Evolutionary conservation across 495 filamentous ascomycete genomes (phyloP), one percentile per base, ranked within the genome.

Genomic region (Trichoderma reesei): DNA sequence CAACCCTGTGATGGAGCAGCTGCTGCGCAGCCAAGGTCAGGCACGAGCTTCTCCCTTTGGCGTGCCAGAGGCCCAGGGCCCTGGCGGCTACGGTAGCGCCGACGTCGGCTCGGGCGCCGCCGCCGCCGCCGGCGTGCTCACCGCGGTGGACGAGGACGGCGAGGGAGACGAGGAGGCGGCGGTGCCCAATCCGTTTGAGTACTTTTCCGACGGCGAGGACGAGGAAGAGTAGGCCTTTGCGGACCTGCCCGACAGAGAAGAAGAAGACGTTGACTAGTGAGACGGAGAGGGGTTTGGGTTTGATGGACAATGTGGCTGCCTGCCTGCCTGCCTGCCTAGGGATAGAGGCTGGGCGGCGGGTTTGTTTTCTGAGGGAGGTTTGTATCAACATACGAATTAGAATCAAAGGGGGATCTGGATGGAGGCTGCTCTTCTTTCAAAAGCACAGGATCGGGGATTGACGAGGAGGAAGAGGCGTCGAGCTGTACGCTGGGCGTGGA

Each of bases 141-240:
- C 87, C 9, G 88, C 90, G 0, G 84, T 92, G 13, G 89, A 95
- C 67, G 91, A 96, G 74, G 92, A 96, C 70, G 87, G 85, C 20
- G 90, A 91, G 66, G 90, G 86, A 13, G 89, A 82, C 13, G 88
- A 92, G 69, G 92, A 96, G 68, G 92, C 93, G 2, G 80, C 85
- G 16, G 72, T 87, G 33, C 93, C 93, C 14, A 78, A 82, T 18
- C 89, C 92, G 38, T 98, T 98, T 73, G 86, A 92, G 18, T 96
- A 97, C 71, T 85, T 88, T 67, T 87, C 86, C 13, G 91, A 95
- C 59, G 82, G 82, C 65, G 85, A 83, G 13, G 83, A 87, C 51
- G 81, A 83, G 5, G 73, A 63, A 13, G 51, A 56, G 51, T 31
- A 56, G 9, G 26, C 8, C 1, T 18, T 48, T 16, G 5, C 26